Percentiles rank a stretch among this genome's conserved stretches.
Conservation (phyloP, 192 early-diverging fungal species). For the Podila epigama region DNA sequence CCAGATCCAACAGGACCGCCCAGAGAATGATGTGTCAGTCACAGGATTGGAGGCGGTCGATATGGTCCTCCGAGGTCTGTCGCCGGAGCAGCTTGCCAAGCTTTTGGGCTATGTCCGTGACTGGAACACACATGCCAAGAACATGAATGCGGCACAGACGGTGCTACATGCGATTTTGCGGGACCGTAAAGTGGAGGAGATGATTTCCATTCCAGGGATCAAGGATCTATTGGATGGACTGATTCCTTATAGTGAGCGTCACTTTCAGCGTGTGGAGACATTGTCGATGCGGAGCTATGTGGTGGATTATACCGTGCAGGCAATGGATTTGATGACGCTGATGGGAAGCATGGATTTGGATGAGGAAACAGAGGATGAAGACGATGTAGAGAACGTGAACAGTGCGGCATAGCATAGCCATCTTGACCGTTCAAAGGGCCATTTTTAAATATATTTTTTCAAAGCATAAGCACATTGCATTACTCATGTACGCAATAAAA, state of each 20-base stretch:
- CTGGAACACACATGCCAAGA: constrained; percentile 95
- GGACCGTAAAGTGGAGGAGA: constrained; percentile 65
- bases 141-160: constrained; percentile 81
- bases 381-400: constrained; percentile 7
- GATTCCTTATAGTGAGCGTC: constrained; percentile 91
- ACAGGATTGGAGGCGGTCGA: constrained; percentile 75
- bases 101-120: constrained; percentile 85
- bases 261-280: constrained; percentile 81
- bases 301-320: constrained; percentile 89
- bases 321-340: constrained; percentile 72
- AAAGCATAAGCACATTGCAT: no score
- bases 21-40: constrained; percentile 59
- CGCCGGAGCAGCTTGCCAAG: constrained; percentile 75
- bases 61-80: constrained; percentile 69
- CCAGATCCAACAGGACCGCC: constrained; percentile 61
- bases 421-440: no score
- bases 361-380: constrained; percentile 13
- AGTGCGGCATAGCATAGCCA: constrained; percentile 22
- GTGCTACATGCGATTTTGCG: constrained; percentile 81
- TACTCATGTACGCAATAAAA: no score
- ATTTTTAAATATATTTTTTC: no score
- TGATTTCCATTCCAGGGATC: constrained; percentile 79
- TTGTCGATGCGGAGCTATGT: constrained; percentile 85
- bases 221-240: constrained; percentile 88
- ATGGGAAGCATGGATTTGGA: constrained; percentile 49